These are phyloP conservation scores for Vicia sativa DNA, from an alignment of 306 rosid species.

Conservation along the genomic window DNA sequence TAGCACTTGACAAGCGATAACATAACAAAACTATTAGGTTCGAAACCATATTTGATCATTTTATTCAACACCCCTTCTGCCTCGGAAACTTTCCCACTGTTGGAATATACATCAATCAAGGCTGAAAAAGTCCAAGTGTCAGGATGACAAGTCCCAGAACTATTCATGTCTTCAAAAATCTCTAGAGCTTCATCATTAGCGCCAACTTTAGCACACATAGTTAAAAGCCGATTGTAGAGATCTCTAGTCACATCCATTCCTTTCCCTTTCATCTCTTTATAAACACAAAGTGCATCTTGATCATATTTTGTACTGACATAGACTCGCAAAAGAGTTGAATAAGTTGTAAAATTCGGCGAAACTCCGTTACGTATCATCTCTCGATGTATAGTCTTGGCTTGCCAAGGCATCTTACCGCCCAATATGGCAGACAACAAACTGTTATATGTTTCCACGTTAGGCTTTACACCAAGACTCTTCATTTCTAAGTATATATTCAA, in stretches of 20 bases:
- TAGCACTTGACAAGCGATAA: constrained; percentile 86
- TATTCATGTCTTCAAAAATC: constrained; percentile 71
- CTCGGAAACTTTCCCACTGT: constrained; percentile 63
- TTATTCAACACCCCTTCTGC: constrained; percentile 70
- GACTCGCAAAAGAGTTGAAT: constrained; percentile 73
- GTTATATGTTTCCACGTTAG: constrained; percentile 61
- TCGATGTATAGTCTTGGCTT: constrained; percentile 63
- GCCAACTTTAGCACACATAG: constrained; percentile 87
- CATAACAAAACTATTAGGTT: constrained; percentile 73
- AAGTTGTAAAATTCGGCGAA: constrained; percentile 62
- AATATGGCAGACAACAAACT: constrained; percentile 76
- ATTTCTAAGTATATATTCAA: constrained; percentile 75
- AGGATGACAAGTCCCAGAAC: constrained; percentile 60
- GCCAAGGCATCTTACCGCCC: constrained; percentile 73
- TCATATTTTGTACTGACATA: constrained; percentile 67
- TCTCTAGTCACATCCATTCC: constrained; percentile 56
- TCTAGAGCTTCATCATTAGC: constrained; percentile 62
- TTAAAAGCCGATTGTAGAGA: constrained; percentile 69
- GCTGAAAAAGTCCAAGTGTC: constrained; percentile 87
- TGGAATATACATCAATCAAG: constrained; percentile 73
- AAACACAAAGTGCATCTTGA: constrained; percentile 66
- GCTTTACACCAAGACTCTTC: constrained; percentile 74
- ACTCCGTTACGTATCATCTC: constrained; percentile 72
- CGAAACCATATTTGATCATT: constrained; percentile 76
- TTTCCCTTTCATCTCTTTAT: constrained; percentile 80